These are phyloP conservation scores for Cyberlindnera maclurae DNA, from an alignment of 805 yeast species.

Conservation along the genomic window DNA sequence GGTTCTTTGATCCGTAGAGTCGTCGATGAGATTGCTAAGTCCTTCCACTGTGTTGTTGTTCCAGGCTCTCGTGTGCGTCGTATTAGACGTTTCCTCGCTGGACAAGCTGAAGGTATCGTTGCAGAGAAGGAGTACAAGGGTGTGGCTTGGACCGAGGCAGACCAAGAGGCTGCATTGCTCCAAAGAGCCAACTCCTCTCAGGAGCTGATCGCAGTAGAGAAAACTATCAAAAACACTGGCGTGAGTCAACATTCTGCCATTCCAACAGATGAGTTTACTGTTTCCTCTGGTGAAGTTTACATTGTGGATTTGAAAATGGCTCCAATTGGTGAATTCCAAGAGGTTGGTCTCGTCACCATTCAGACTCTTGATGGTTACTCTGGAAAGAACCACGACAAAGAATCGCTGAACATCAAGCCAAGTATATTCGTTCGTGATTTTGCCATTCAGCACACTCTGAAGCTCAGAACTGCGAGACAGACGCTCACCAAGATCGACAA, in stretches of 20 bases:
- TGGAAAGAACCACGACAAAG: conserved; percentile 52
- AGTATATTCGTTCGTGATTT: conserved; percentile 80
- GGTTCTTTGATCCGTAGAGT: conserved; percentile 65
- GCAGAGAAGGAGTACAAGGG: conserved; percentile 92
- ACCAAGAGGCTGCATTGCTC: conserved; percentile 60
- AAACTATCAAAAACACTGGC: conserved; percentile 27
- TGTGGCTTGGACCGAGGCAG: conserved; percentile 79
- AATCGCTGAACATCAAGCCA: conserved; percentile 50
- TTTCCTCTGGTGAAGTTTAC: conserved; percentile 80
- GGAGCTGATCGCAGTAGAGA: conserved; percentile 35
- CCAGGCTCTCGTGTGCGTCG: conserved; percentile 94
- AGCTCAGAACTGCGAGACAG: conserved; percentile 65
- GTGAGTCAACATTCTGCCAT: conserved; percentile 47
- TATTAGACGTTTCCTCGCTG: conserved; percentile 87
- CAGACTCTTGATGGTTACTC: conserved; percentile 58
- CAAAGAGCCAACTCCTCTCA: conserved; percentile 32
- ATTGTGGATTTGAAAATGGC: conserved; percentile 77
- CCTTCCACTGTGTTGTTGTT: conserved; percentile 76
- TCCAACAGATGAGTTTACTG: conserved; percentile 69
- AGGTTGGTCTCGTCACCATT: conserved; percentile 61
- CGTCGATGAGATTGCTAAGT: conserved; percentile 82
- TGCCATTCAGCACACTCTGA: conserved; percentile 72
- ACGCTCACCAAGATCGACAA: conserved; percentile 66
- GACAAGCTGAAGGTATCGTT: conserved; percentile 88
- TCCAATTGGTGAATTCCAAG: conserved; percentile 45